Percentiles rank a stretch among this genome's conserved stretches.
phyloP scores from a whole-genome alignment of 2,329 filamentous ascomycete genomes.

The Leptographium procerum region DNA sequence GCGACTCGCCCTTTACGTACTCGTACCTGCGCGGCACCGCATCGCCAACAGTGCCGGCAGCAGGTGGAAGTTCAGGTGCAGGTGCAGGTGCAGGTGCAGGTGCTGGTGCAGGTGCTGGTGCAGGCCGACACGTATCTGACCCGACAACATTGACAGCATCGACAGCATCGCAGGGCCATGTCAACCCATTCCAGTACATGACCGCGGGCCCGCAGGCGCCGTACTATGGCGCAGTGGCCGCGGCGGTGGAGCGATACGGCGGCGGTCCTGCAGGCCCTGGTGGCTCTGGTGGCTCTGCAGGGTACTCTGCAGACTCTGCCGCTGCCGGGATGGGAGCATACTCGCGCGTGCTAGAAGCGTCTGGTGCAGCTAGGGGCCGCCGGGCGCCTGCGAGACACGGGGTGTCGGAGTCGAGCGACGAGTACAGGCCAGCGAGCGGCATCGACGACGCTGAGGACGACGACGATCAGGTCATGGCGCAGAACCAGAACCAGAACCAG shows the following conservation, averaged over 20 bases:
- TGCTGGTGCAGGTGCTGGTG: too few species aligned
- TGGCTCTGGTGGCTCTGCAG: conserved; percentile 17
- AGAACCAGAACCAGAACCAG: too few species aligned
- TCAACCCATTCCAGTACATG: conserved; percentile 44
- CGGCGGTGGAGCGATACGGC: conserved; percentile 24
- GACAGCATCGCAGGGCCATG: conserved; percentile 16
- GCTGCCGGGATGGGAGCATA: neutral
- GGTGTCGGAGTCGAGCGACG: conserved; percentile 25
- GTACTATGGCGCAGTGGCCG: conserved; percentile 21
- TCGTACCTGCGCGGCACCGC: conserved; percentile 25
- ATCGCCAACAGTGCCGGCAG: conserved; percentile 13
- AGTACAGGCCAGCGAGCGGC: conserved; percentile 10
- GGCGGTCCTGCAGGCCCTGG: too few species aligned
- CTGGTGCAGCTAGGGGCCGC: conserved; percentile 20
- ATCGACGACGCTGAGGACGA: neutral
- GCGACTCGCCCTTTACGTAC: conserved; percentile 33
- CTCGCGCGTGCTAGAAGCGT: conserved; percentile 12
- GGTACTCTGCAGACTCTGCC: neutral
- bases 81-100: too few species aligned
- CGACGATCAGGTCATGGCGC: neutral
- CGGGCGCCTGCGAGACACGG: neutral
- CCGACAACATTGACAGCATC: conserved; percentile 19
- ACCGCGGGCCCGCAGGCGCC: conserved; percentile 30
- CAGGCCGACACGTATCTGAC: conserved; percentile 34
- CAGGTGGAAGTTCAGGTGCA: too few species aligned